A percentile compares a stretch with the other conserved stretches of the same genome.
Conservation (phyloP, 148 eudicot species). For the Rhododendron henanense region DNA sequence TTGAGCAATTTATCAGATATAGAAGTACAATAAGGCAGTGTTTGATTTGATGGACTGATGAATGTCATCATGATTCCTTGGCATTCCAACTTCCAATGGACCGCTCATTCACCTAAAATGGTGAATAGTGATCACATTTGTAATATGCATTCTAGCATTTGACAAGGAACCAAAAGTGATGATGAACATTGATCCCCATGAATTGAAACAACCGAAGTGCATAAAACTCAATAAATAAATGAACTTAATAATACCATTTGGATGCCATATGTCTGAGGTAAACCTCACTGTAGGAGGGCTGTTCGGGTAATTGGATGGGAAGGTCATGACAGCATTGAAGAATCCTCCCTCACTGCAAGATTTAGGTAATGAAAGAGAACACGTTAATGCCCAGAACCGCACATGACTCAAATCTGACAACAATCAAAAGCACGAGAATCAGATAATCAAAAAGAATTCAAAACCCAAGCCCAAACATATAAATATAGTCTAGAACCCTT, state of each 20-base stretch:
- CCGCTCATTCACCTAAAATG: not conserved
- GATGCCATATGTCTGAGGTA: slow-evolving; percentile 89
- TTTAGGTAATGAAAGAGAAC: not conserved
- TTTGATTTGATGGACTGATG: not conserved
- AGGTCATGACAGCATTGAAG: slow-evolving; percentile 77
- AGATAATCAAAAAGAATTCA: not conserved
- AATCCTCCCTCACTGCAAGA: slow-evolving; percentile 82
- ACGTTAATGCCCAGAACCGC: not conserved
- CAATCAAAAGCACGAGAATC: not conserved
- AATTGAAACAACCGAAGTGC: not conserved
- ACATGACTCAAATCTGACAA: not conserved
- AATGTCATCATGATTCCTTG: not conserved
- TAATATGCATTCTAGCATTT: not conserved
- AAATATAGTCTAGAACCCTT: not conserved
- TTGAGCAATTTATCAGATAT: not conserved
- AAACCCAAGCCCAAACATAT: not conserved
- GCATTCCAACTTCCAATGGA: not conserved
- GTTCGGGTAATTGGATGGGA: slow-evolving; percentile 69
- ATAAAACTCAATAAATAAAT: not conserved
- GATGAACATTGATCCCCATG: not conserved
- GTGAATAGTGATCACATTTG: not conserved
- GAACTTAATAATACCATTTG: slow-evolving; percentile 64
- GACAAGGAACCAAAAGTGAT: not conserved
- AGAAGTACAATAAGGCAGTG: not conserved
- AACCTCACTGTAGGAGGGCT: slow-evolving; percentile 83